Conservation (phyloP, 2,329 filamentous ascomycete species). For the Pseudogymnoascus sp. region DNA sequence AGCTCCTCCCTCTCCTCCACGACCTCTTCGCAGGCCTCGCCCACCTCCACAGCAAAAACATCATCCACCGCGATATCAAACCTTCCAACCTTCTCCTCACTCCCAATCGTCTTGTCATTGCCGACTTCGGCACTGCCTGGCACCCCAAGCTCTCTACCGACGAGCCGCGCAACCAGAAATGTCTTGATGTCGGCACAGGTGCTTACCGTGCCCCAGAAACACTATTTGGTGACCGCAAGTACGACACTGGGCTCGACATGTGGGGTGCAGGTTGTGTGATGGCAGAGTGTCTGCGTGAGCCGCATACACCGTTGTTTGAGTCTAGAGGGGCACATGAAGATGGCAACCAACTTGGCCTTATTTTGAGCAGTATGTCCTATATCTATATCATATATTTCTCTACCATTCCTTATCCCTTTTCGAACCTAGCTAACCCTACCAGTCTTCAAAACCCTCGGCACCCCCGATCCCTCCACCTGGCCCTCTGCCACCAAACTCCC, state of each 20-base stretch:
- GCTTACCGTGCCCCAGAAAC: constrained; percentile 85
- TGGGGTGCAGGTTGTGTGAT: constrained; percentile 84
- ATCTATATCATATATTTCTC: not conserved
- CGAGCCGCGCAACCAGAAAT: constrained; percentile 61
- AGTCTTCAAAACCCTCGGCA: constrained; percentile 86
- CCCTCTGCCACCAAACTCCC: constrained; percentile 63
- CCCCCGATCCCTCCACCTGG: constrained; percentile 72
- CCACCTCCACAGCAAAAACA: constrained; percentile 62
- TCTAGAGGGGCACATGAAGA: constrained; percentile 64
- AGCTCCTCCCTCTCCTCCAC: constrained; percentile 38
- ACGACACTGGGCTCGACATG: constrained; percentile 68
- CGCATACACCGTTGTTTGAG: constrained; percentile 64
- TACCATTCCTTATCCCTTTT: not conserved
- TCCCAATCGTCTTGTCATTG: constrained; percentile 57
- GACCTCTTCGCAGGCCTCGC: constrained; percentile 64
- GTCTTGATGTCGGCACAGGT: constrained; percentile 88
- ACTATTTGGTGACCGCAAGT: constrained; percentile 72
- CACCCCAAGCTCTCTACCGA: constrained; percentile 48
- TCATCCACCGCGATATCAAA: constrained; percentile 92
- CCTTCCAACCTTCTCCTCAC: constrained; percentile 77
- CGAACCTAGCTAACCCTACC: constrained; percentile 34
- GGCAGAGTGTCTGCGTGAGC: constrained; percentile 57
- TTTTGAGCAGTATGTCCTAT: constrained; percentile 38
- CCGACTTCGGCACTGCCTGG: constrained; percentile 93
- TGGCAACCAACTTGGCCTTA: constrained; percentile 83